Evolutionary conservation across 441 rosid genomes (phyloP), one percentile per base, ranked within the genome.

Genomic region (Arabidopsis hybrid): DNA sequence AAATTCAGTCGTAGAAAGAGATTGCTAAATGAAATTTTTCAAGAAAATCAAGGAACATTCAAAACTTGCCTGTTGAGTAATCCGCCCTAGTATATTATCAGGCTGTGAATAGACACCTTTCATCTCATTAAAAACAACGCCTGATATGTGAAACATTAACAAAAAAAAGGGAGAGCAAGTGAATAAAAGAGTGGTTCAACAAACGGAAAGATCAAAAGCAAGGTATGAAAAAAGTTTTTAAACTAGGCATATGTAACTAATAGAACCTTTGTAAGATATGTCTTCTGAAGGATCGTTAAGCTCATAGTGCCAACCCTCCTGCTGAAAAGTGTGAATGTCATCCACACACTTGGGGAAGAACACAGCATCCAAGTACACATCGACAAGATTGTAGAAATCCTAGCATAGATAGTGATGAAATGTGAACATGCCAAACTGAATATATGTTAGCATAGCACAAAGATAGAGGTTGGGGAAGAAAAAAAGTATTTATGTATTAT

Each of bases 271-370:
- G 69, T 91, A 95, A 67, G 88, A 81, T 77, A 95, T 87, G 67
- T 92, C 99, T 80, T 95, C 96, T 4, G 91, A 86, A 42, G 92
- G 91, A 80, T 89, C 72, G 46, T 92, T 79, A 60, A 95, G 97
- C 88, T 92, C 99, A 66, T 88, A 88, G 78, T 91, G 98, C 96
- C 99, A 95, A 61, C 99, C 99, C 88, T 95, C 99, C 77, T 95
- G 99, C 68, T 92, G 96, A 85, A 95, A 95, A 34, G 96, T 95
- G 58, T 85, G 96, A 75, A 84, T 71, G 84, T 92, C 98, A 79
- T 89, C 90, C 80, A 88, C 85, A 74, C 99, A 95, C 75, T 92
- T 92, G 32, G 98, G 97, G 83, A 92, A 95, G 91, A 95, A 91
- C 59, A 95, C 98, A 71, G 98, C 98, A 72, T 95, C 97, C 75